These are phyloP conservation scores for Pezicula carpinea DNA, from an alignment of 2,329 filamentous ascomycete species.

Conservation along the genomic window DNA sequence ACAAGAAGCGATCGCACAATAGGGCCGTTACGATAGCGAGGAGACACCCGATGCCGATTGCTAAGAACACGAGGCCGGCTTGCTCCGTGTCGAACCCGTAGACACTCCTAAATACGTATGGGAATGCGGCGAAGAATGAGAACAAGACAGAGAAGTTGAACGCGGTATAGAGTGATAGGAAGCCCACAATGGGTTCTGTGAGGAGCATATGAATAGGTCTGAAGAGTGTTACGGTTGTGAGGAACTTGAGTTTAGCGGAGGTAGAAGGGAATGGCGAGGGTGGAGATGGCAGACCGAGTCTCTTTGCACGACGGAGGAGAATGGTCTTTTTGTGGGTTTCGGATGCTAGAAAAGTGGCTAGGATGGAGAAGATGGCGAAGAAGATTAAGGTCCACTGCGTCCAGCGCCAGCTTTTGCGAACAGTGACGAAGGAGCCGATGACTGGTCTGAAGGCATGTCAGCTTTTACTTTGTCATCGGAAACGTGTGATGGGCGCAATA, in stretches of 20 bases:
- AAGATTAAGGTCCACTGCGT: slow-evolving; percentile 47
- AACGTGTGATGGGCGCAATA: neutral
- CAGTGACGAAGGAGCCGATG: slow-evolving; percentile 39
- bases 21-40: slow-evolving; percentile 37
- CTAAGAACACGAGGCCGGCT: slow-evolving; percentile 33
- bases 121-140: slow-evolving; percentile 35
- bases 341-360: slow-evolving; percentile 38
- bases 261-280: slow-evolving; percentile 35
- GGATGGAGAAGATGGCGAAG: slow-evolving; percentile 39
- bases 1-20: slow-evolving; percentile 38
- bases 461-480: neutral
- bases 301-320: slow-evolving; percentile 12
- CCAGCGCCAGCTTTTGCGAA: slow-evolving; percentile 47
- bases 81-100: slow-evolving; percentile 32
- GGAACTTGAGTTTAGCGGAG: slow-evolving; percentile 40
- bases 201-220: slow-evolving; percentile 36
- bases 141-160: slow-evolving; percentile 34
- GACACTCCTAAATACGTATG: slow-evolving; percentile 31
- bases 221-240: slow-evolving; percentile 28
- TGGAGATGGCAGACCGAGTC: slow-evolving; percentile 35
- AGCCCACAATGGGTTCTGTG: slow-evolving; percentile 30
- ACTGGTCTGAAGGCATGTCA: slow-evolving; percentile 17
- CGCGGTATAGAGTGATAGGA: slow-evolving; percentile 31
- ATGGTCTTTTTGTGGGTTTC: slow-evolving; percentile 33
- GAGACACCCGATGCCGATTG: slow-evolving; percentile 35